Evolutionary conservation across 208 protist species (phyloP).

Genomic region (Tritrichomonas foetus): DNA sequence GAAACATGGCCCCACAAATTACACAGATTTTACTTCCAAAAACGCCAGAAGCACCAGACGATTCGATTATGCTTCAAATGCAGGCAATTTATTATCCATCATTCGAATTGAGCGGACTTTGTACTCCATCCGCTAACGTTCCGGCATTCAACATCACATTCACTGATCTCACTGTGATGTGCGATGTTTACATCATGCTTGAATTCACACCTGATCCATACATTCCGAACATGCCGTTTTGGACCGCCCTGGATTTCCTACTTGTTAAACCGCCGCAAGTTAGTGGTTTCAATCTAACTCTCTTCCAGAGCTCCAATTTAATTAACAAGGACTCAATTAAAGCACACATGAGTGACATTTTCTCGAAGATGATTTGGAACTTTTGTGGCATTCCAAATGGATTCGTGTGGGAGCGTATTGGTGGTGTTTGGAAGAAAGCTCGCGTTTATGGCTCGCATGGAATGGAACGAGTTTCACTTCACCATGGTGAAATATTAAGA

Average conservation of each 20-base stretch:
- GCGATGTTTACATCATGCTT: not conserved
- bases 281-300: not conserved
- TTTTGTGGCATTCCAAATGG: not conserved
- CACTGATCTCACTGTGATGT: not conserved
- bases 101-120: not conserved
- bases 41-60: not conserved
- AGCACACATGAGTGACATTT: not conserved
- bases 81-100: conserved; percentile 20
- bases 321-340: conserved; percentile 3
- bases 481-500: not conserved
- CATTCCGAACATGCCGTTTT: conserved; percentile 23
- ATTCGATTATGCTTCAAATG: not conserved
- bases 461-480: not conserved
- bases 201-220: not conserved
- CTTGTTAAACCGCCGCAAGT: not conserved
- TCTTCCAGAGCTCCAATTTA: not conserved
- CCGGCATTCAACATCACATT: not conserved
- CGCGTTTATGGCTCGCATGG: not conserved
- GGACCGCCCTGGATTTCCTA: not conserved
- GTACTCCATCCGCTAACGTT: no score
- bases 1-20: conserved; percentile 8
- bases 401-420: not conserved
- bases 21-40: not conserved
- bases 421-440: not conserved
- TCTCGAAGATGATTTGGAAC: not conserved